Evolutionary conservation across 176 grass and related monocot genomes (phyloP), one percentile per base, ranked within the genome.

Genomic region (Avena sativa): DNA sequence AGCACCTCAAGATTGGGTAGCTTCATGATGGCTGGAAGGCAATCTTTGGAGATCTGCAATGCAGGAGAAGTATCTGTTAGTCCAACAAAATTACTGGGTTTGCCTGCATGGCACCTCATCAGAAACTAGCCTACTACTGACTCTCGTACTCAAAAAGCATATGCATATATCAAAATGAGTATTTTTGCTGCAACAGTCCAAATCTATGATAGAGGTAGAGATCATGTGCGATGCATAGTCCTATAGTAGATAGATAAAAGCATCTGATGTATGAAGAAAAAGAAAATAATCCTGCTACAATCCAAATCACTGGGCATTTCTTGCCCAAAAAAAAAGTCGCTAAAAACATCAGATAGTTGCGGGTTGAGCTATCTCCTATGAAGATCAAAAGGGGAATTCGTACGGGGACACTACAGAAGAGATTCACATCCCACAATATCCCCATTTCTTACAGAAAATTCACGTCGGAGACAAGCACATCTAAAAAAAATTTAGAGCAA

Each of bases 1-100:
- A 98, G 50, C 49, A 91, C 85, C 72, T 98, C 26, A 17, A 98
- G 93, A 50, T 89, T 82, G 8, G 90, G 92, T 48, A 98, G 83
- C 78, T 85, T 95, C 72, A 92, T 74, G 81, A 96, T 85, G 56
- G 87, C 58, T 59, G 89, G 47, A 76, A 98, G 81, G 55, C 87
- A 91, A 17, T 94, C 74, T 58, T 90, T 89, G 78, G 94, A 91
- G 50, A 95, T 91, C 93, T 95, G 94, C 64, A 79, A 70, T 9
- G 30, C 21, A 56, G 65, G 28, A 34, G 20, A 55, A 46, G 52
- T 61, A 70, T 64, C 32, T 52, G 3, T 81, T 36, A 72, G 73
- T 87, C 32, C 5, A 80, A 72, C 48, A 47, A 52, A 19, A 76
- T 30, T 67, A 67, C 50, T 30, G 40, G 32, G 64, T 46, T 56